These are phyloP conservation scores for Trichoderma koningii DNA, from an alignment of 2,329 filamentous ascomycete species.

Conservation along the genomic window DNA sequence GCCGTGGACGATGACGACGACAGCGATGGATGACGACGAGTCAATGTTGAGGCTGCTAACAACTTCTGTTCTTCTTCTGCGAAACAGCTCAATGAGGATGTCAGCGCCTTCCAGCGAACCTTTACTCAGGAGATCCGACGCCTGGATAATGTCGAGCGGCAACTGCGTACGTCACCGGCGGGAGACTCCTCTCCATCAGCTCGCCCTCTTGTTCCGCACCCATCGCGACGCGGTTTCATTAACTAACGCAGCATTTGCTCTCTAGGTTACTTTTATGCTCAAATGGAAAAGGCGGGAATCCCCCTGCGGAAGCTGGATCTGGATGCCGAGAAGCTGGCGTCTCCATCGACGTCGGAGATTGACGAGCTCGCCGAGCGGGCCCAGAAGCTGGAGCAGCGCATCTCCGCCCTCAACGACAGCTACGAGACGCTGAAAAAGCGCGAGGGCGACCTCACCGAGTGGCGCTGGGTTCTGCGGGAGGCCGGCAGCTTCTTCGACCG, in stretches of 20 bases:
- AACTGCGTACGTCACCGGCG: constrained; percentile 70
- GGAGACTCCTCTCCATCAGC: constrained; percentile 34
- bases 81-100: constrained; percentile 94
- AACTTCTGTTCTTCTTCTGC: constrained; percentile 87
- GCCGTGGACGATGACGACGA: neutral
- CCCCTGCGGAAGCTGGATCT: constrained; percentile 87
- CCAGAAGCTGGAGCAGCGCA: constrained; percentile 87
- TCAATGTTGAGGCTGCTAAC: constrained; percentile 11
- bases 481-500: constrained; percentile 97
- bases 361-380: constrained; percentile 92
- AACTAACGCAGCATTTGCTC: constrained; percentile 26
- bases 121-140: constrained; percentile 97
- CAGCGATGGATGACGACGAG: neutral
- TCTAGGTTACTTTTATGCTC: constrained; percentile 84
- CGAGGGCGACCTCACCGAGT: constrained; percentile 94
- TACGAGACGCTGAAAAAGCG: constrained; percentile 98
- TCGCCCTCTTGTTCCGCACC: neutral
- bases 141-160: constrained; percentile 96
- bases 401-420: constrained; percentile 92
- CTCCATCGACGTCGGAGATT: constrained; percentile 90
- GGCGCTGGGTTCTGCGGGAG: constrained; percentile 96
- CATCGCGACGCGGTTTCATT: neutral
- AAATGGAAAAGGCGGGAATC: constrained; percentile 93
- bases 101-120: constrained; percentile 92
- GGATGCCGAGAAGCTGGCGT: constrained; percentile 81